Evolutionary conservation across 2,329 filamentous ascomycete species (phyloP).

Genomic region (Xylariaceae sp.): DNA sequence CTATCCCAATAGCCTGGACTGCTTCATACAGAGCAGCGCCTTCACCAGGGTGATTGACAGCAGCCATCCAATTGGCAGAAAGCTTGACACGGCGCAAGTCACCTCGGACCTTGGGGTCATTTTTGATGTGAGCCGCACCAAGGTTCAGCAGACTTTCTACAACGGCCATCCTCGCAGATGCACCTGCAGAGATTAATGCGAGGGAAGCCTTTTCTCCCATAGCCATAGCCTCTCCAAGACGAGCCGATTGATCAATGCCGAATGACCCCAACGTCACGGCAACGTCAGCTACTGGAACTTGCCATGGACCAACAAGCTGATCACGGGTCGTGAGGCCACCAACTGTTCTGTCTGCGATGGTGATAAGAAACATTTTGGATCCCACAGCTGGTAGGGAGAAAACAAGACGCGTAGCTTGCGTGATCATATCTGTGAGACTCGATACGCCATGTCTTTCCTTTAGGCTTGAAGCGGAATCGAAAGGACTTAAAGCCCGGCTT

Average conservation of each 20-base stretch:
- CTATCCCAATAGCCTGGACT: conserved; percentile 88
- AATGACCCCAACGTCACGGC: conserved; percentile 87
- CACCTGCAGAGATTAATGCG: conserved; percentile 83
- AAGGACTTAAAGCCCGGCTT: conserved; percentile 37
- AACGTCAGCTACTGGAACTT: conserved; percentile 89
- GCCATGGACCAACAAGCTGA: conserved; percentile 96
- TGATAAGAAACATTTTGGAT: conserved; percentile 97
- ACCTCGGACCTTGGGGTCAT: conserved; percentile 46
- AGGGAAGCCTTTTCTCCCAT: conserved; percentile 51
- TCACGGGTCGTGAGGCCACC: conserved; percentile 86
- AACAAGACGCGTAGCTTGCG: conserved; percentile 74
- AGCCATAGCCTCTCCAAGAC: conserved; percentile 93
- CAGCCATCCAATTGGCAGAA: conserved; percentile 98
- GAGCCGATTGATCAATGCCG: conserved; percentile 60
- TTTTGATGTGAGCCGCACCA: conserved; percentile 62
- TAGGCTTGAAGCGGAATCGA: conserved; percentile 67
- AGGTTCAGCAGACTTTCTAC: conserved; percentile 92
- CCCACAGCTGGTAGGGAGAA: conserved; percentile 84
- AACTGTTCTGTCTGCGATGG: conserved; percentile 89
- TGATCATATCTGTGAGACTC: conserved; percentile 54
- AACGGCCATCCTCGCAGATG: conserved; percentile 94
- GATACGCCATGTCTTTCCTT: conserved; percentile 59
- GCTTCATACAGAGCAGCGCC: conserved; percentile 91
- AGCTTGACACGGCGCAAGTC: conserved; percentile 78
- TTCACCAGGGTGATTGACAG: conserved; percentile 89